Evolutionary conservation across 1,284 basidiomycete species (phyloP).

Genomic region (Leccinum fuscescens): DNA sequence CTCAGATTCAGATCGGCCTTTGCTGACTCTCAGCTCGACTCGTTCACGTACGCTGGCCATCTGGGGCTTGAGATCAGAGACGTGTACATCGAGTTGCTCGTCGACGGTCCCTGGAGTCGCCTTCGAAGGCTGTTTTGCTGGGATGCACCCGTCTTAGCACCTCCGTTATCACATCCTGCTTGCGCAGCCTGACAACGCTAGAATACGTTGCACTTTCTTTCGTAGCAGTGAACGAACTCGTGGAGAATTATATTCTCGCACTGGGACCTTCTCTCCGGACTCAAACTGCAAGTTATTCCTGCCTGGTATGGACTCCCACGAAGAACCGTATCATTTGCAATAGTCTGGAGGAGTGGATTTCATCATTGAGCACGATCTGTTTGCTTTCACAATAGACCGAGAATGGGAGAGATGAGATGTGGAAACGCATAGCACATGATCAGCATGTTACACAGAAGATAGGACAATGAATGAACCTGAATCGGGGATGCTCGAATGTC

Average conservation of each 20-base stretch:
- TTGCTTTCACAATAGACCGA: conserved; percentile 28
- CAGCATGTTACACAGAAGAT: conserved; percentile 25
- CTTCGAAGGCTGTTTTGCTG: conserved; percentile 40
- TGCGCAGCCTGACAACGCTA: conserved; percentile 31
- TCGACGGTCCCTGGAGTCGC: conserved; percentile 22
- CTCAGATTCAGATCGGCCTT: conserved; percentile 31
- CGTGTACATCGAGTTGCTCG: conserved; percentile 35
- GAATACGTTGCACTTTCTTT: conserved; percentile 40
- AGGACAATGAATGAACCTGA: conserved; percentile 6
- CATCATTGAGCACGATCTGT: conserved; percentile 17
- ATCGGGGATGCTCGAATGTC: background rate
- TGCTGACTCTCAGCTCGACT: conserved; percentile 29
- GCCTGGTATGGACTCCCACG: conserved; percentile 30
- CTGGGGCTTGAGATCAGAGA: conserved; percentile 41
- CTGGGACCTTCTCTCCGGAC: conserved; percentile 30
- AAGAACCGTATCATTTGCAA: conserved; percentile 25
- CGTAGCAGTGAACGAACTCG: conserved; percentile 37
- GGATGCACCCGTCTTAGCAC: conserved; percentile 37
- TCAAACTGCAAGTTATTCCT: conserved; percentile 39
- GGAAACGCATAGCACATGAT: conserved; percentile 25
- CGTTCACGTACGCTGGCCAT: conserved; percentile 38
- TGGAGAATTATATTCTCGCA: conserved; percentile 35
- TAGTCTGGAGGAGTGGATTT: conserved; percentile 18
- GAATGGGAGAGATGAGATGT: conserved; percentile 10
- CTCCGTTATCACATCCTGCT: conserved; percentile 29